Conservation (phyloP, 306 rosid species). For the Ammopiptanthus mongolicus region DNA sequence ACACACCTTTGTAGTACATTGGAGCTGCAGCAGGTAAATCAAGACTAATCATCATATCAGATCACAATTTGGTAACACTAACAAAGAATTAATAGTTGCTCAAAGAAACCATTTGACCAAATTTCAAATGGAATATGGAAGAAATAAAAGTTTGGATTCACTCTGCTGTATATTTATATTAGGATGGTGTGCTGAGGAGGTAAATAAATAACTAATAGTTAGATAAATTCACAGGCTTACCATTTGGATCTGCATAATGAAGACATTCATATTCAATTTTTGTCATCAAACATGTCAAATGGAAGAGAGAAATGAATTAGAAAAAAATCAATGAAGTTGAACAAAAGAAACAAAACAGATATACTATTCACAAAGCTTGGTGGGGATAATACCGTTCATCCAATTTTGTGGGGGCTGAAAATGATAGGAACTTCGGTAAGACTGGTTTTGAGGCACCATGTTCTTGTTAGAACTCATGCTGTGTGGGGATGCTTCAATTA, state of each 20-base stretch:
- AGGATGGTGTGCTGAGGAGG: neutral
- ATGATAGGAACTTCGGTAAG: slow-evolving; percentile 31
- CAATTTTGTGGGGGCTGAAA: slow-evolving; percentile 39
- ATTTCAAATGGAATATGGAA: neutral
- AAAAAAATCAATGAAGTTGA: neutral
- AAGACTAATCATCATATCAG: neutral
- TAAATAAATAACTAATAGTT: neutral
- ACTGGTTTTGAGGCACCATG: slow-evolving; percentile 15
- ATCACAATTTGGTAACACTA: neutral
- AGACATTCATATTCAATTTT: slow-evolving; percentile 11
- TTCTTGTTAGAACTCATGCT: neutral
- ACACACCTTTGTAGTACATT: slow-evolving; percentile 46
- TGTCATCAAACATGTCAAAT: slow-evolving; percentile 28
- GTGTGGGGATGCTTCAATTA: neutral
- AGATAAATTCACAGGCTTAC: slow-evolving; percentile 17
- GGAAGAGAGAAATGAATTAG: slow-evolving; percentile 15
- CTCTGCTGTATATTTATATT: neutral
- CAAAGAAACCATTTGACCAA: neutral
- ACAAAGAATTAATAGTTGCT: neutral
- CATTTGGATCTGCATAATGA: slow-evolving; percentile 51
- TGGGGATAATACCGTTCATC: slow-evolving; percentile 38
- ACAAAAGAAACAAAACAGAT: neutral
- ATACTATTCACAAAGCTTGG: neutral
- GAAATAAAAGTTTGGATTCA: neutral
- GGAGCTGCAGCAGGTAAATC: slow-evolving; percentile 31